phyloP scores from a whole-genome alignment of 192 early-diverging fungal species.

The Gryganskiella cystojenkinii region DNA sequence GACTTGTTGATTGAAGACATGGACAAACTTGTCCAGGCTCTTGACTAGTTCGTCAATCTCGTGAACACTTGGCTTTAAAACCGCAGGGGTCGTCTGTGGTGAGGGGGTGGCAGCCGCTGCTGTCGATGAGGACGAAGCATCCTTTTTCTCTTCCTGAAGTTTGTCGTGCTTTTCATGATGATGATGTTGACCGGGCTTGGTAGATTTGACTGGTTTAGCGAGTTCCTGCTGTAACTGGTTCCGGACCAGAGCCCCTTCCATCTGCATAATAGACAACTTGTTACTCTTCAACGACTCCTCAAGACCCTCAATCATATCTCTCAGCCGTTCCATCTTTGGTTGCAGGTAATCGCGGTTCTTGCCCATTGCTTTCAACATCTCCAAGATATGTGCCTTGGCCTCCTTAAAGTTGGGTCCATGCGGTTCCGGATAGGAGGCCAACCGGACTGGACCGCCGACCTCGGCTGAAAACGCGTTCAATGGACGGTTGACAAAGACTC shows the following conservation, averaged over 20 bases:
- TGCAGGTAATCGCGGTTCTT: constrained; percentile 3
- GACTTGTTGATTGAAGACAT: constrained; percentile 48
- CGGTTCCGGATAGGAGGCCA: constrained; percentile 49
- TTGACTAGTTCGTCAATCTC: constrained; percentile 21
- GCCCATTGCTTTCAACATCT: not conserved
- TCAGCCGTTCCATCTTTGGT: constrained; percentile 25
- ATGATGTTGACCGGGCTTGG: constrained; percentile 1
- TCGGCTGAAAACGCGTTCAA: constrained; percentile 50
- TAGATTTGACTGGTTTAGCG: constrained; percentile 5
- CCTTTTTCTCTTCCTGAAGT: too few relatives aligned
- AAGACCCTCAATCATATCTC: constrained; percentile 13
- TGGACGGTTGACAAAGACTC: constrained; percentile 54
- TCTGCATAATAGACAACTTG: constrained; percentile 22
- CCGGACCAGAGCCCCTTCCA: constrained; percentile 19
- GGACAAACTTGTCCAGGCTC: constrained; percentile 20
- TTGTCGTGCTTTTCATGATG: too few relatives aligned
- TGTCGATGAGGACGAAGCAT: too few relatives aligned
- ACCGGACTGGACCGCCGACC: constrained; percentile 27
- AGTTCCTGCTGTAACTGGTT: constrained; percentile 28
- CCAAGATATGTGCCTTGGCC: constrained; percentile 10
- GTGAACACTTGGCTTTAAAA: not conserved
- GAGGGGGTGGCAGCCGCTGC: not conserved
- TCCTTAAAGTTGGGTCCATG: constrained; percentile 19
- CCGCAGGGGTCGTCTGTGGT: not conserved
- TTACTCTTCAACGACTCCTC: constrained; percentile 9